phyloP scores from a whole-genome alignment of 306 rosid genomes.

The Boehmeria nivea region DNA sequence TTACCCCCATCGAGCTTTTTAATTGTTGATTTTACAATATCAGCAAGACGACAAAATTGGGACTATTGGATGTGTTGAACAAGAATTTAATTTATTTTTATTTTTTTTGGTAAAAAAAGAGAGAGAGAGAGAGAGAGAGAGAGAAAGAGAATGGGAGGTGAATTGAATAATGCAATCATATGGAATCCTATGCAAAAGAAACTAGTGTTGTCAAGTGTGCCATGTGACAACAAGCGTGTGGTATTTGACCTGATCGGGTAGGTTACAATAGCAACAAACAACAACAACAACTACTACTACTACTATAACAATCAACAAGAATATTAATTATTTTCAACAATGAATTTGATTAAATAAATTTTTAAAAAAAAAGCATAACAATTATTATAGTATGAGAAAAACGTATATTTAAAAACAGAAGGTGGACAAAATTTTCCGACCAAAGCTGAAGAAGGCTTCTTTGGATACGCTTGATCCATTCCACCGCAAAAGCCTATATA shows the following conservation, averaged over 20 bases:
- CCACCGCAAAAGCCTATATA: conserved; percentile 8
- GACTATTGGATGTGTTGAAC: no score
- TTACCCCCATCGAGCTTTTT: no score
- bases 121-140: background rate
- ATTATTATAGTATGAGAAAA: background rate
- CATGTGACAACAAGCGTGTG: background rate
- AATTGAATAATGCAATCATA: background rate
- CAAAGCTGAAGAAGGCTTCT: conserved; percentile 12
- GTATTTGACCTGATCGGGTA: background rate
- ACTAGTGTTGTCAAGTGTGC: background rate
- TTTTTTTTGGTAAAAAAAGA: background rate
- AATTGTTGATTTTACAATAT: no score
- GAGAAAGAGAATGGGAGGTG: no score
- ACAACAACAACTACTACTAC: background rate
- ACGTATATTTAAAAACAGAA: conserved; percentile 7
- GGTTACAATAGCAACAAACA: background rate
- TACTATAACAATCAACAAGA: background rate
- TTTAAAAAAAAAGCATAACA: no score
- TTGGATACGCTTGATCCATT: conserved; percentile 15
- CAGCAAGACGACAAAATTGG: no score
- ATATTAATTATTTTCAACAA: no score
- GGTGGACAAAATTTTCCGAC: conserved; percentile 30
- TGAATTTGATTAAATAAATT: no score
- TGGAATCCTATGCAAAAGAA: background rate
- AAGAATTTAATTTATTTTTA: no score